Base-by-base conservation (phyloP, 179 eudicot genomes). In the Carnegiea gigantea region DNA sequence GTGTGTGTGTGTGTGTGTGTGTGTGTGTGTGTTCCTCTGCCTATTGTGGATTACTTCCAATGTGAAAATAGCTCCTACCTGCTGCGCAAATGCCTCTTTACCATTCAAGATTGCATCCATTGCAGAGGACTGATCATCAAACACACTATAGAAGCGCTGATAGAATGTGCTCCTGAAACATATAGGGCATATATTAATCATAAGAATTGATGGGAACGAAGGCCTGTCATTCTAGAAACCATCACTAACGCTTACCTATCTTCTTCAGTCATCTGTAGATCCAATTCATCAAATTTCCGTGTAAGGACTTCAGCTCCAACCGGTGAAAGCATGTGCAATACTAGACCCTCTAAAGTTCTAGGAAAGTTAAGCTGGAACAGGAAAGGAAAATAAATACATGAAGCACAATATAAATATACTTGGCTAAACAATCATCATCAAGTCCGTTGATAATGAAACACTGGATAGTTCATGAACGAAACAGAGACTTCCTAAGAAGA, bases 261-360 rank as follows among this genome's bases (percentile, higher is more conserved):
- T 84, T 93, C 93, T 85, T 90, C 93, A 53, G 83, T 84, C 86
- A 86, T 83, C 81, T 76, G 82, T 79, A 85, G 89, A 87, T 91
- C 98, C 86, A 94, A 88, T 84, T 91, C 92, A 71, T 93, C 97
- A 79, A 94, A 89, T 86, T 90, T 94, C 79, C 88, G 77, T n/a
- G 98, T 91, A 73, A 94, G 92, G 77, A 89, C 92, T 90, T 94
- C 97, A 64, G 95, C 91, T 76, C 93, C 98, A 77, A 93, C 89
- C 21, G 97, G 95, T 17, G 98, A 90, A 82, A 94, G 93, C 89
- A 90, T 80, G 89, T 94, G 97, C 80, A 90, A 82, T 81, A 92
- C 81, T 72, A 92, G 87, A 81, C 89, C 92, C 89, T 92, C 98
- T 73, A 92, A 86, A 81, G 93, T 94, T 89, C 97, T 87, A 36